Evolutionary conservation across 371 early-diverging fungal species (phyloP).

Genomic region (Zopfochytrium polystomum): DNA sequence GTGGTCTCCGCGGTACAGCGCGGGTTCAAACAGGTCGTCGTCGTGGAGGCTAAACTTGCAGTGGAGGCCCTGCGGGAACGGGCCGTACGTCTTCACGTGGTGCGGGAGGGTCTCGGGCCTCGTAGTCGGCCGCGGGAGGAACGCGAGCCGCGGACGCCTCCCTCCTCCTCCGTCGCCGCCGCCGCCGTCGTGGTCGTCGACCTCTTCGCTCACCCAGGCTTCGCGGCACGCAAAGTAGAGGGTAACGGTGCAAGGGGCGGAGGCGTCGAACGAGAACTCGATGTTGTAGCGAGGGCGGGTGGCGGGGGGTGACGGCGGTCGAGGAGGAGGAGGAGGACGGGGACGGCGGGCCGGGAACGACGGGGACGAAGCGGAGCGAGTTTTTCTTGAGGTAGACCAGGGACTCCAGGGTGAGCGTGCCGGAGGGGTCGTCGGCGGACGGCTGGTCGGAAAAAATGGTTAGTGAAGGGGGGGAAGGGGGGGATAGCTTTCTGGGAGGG

Average conservation of each 20-base stretch:
- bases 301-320: background rate
- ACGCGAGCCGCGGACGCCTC: background rate
- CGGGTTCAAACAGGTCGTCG: slow-evolving; percentile 11
- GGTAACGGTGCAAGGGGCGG: slow-evolving; percentile 15
- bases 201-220: slow-evolving; percentile 1
- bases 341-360: slow-evolving; percentile 7
- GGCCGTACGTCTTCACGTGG: slow-evolving; percentile 21
- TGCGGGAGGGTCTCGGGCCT: background rate
- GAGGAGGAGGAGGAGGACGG: slow-evolving; percentile 9
- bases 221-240: slow-evolving; percentile 16
- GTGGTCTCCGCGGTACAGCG: slow-evolving; percentile 10
- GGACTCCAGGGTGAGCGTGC: slow-evolving; percentile 18
- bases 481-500: slow-evolving; percentile 1
- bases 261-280: slow-evolving; percentile 24
- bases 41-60: slow-evolving; percentile 18
- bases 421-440: slow-evolving; percentile 9
- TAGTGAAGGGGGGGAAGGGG: background rate
- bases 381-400: slow-evolving; percentile 19
- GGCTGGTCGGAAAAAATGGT: background rate
- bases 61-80: slow-evolving; percentile 20
- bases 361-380: slow-evolving; percentile 16
- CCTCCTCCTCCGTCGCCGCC: background rate
- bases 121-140: background rate
- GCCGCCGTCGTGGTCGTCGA: background rate
- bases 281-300: slow-evolving; percentile 6